Evolutionary conservation across 2,329 filamentous ascomycete genomes (phyloP).

Genomic region (Arthroderma uncinatum): DNA sequence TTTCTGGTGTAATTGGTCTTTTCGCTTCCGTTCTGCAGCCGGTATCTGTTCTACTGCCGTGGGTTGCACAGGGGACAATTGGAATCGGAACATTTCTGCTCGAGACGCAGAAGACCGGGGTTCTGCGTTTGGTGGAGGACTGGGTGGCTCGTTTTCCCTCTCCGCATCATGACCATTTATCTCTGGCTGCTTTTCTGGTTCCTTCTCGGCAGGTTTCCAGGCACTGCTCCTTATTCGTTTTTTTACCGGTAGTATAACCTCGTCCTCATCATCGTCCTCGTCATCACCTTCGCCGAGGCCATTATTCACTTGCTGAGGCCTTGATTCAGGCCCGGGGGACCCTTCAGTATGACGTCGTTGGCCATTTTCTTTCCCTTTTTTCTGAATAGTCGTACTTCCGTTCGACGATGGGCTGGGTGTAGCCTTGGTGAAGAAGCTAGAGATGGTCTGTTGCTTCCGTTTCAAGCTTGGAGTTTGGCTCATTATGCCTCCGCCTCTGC

Average conservation of each 20-base stretch:
- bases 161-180: constrained; percentile 9
- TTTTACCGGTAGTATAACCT: constrained; percentile 30
- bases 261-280: constrained; percentile 24
- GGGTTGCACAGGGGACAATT: constrained; percentile 34
- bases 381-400: neutral
- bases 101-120: constrained; percentile 29
- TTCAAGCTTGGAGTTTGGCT: constrained; percentile 21
- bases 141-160: constrained; percentile 10
- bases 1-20: constrained; percentile 63
- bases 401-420: constrained; percentile 19
- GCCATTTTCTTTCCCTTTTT: neutral
- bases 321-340: neutral
- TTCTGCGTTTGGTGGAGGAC: constrained; percentile 8
- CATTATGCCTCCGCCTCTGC: constrained; percentile 4
- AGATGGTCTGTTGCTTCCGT: constrained; percentile 59
- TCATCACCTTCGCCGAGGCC: constrained; percentile 23
- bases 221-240: constrained; percentile 31
- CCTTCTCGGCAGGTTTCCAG: constrained; percentile 8
- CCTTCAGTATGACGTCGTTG: neutral
- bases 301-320: neutral
- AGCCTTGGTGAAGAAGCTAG: constrained; percentile 68
- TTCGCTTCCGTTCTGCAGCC: constrained; percentile 46
- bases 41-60: constrained; percentile 15
- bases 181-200: constrained; percentile 9
- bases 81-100: constrained; percentile 51